Evolutionary conservation across 306 rosid species (phyloP).

Genomic region (Acacia acuminata): DNA sequence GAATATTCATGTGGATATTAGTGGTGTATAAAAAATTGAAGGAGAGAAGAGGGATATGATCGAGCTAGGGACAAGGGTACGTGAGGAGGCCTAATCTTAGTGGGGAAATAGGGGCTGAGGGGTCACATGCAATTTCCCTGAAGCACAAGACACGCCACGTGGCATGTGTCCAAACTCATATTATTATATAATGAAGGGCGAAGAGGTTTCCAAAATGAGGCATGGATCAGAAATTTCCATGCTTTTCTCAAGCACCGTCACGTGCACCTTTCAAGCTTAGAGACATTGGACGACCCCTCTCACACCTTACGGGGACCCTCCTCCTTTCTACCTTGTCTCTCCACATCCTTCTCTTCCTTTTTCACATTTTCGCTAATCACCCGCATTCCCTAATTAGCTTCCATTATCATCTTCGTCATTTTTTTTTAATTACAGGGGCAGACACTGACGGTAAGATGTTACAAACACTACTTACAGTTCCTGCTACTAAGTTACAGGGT

Average conservation of each 20-base stretch:
- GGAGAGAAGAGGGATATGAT: neutral
- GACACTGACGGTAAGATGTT: too few species aligned
- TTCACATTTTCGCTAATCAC: constrained; percentile 42
- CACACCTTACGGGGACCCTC: constrained; percentile 41
- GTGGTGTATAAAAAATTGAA: neutral
- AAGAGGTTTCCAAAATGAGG: constrained; percentile 39
- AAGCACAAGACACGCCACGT: constrained; percentile 70
- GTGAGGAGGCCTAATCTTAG: constrained; percentile 40
- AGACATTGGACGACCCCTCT: constrained; percentile 38
- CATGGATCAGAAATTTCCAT: constrained; percentile 50
- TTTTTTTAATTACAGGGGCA: too few species aligned
- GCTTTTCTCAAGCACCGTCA: constrained; percentile 58
- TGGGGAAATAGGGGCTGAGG: constrained; percentile 29
- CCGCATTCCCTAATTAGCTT: constrained; percentile 22
- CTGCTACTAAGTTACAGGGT: neutral
- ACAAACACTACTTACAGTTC: too few species aligned
- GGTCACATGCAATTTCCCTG: constrained; percentile 76
- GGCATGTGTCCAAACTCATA: constrained; percentile 39
- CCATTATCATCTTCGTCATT: neutral
- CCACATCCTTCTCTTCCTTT: neutral
- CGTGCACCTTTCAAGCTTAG: constrained; percentile 47
- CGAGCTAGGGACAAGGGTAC: constrained; percentile 53
- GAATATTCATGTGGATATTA: constrained; percentile 25
- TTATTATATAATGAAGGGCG: constrained; percentile 25
- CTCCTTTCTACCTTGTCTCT: constrained; percentile 22